Conservation (phyloP, 768 basidiomycete genomes). For the Rubroboletus satanas region DNA sequence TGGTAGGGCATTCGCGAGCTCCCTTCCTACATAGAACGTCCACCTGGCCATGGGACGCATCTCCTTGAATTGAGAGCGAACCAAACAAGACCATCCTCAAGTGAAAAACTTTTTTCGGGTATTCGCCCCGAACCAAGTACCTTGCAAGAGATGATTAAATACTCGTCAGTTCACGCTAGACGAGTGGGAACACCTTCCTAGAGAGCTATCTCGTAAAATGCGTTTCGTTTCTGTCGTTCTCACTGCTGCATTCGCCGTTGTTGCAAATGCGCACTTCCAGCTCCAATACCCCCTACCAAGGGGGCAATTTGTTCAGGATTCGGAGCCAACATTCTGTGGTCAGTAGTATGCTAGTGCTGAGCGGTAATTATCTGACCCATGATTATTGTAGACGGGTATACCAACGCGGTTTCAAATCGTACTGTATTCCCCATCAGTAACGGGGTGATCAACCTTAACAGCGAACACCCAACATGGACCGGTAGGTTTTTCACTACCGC, state of each 20-base stretch:
- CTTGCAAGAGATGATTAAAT: constrained; percentile 9
- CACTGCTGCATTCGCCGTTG: constrained; percentile 37
- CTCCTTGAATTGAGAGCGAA: not conserved
- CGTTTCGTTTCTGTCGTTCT: constrained; percentile 33
- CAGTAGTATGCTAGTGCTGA: constrained; percentile 14
- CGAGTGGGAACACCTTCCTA: not conserved
- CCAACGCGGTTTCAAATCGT: constrained; percentile 47
- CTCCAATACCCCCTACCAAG: constrained; percentile 72
- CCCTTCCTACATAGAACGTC: too few species aligned
- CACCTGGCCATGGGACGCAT: too few species aligned
- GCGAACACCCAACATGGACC: constrained; percentile 61
- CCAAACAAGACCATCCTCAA: constrained; percentile 21
- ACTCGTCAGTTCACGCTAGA: not conserved
- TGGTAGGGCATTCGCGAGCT: too few species aligned
- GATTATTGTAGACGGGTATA: constrained; percentile 57
- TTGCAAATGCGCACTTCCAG: constrained; percentile 72
- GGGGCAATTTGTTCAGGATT: constrained; percentile 59
- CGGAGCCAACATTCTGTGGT: constrained; percentile 70
- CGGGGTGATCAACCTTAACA: constrained; percentile 60
- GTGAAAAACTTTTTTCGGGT: constrained; percentile 19
- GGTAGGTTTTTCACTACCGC: constrained; percentile 33
- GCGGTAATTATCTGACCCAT: not conserved
- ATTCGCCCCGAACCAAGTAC: too few species aligned
- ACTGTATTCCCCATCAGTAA: constrained; percentile 64
- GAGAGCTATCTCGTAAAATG: constrained; percentile 26